Evolutionary conservation across 106 monocot species (phyloP).

Genomic region (Amphibolis antarctica): DNA sequence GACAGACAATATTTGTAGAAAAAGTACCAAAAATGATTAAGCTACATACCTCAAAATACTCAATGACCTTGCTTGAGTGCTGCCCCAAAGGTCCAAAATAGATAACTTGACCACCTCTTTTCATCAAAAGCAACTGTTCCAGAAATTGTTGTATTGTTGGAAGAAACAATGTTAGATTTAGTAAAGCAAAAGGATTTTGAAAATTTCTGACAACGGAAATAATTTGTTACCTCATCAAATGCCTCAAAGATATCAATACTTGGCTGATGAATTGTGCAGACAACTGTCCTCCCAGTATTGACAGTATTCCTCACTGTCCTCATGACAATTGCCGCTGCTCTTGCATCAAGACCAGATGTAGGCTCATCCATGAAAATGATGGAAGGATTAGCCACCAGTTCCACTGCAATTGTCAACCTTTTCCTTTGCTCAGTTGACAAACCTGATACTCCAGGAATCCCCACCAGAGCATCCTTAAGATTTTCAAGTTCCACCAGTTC

Average conservation of each 20-base stretch:
- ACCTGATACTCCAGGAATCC: constrained; percentile 39
- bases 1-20: no score
- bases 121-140: constrained; percentile 35
- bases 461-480: constrained; percentile 41
- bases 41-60: constrained; percentile 43
- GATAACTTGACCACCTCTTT: constrained; percentile 52
- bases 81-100: constrained; percentile 40
- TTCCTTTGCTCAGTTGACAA: constrained; percentile 58
- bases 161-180: neutral
- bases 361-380: constrained; percentile 64
- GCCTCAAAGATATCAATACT: constrained; percentile 58
- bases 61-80: constrained; percentile 35
- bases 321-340: constrained; percentile 61
- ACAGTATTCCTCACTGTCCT: constrained; percentile 55
- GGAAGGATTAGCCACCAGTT: constrained; percentile 55
- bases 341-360: constrained; percentile 57
- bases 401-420: constrained; percentile 53
- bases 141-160: neutral
- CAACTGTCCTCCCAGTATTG: constrained; percentile 50
- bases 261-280: constrained; percentile 55
- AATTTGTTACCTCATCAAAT: constrained; percentile 40
- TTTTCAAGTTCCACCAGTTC: constrained; percentile 44
- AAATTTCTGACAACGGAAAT: neutral
- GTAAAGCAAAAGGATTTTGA: neutral
- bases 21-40: neutral